A percentile compares a stretch with the other conserved stretches of the same genome.
Evolutionary conservation across 805 yeast species (phyloP).

Genomic region (Saccharomycopsis javanensis): DNA sequence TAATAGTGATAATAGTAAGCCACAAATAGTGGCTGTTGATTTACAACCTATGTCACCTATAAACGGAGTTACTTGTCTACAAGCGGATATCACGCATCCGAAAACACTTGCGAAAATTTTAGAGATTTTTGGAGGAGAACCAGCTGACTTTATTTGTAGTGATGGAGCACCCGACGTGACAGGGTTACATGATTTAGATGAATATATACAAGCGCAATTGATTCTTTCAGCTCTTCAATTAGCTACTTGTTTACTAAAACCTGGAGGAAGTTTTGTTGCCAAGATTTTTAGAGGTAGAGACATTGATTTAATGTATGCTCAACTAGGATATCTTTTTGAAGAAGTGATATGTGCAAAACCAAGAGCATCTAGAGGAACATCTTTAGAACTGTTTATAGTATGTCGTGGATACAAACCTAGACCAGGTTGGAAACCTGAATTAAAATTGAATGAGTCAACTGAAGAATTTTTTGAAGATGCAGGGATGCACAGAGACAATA

Average conservation of each 20-base stretch:
- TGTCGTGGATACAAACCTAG: conserved; percentile 84
- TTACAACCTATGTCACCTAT: conserved; percentile 97
- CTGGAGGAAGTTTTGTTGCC: conserved; percentile 92
- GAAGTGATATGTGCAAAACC: conserved; percentile 93
- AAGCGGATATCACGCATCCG: conserved; percentile 97
- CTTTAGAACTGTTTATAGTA: conserved; percentile 88
- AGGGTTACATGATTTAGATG: conserved; percentile 93
- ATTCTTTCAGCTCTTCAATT: conserved; percentile 85
- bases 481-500: conserved; percentile 35
- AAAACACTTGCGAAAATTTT: conserved; percentile 68
- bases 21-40: conserved; percentile 88
- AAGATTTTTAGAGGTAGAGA: conserved; percentile 95
- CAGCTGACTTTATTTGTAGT: conserved; percentile 91
- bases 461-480: conserved; percentile 72
- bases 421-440: conserved; percentile 68
- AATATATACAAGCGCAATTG: conserved; percentile 91
- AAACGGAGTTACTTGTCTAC: conserved; percentile 79
- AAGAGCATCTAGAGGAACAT: conserved; percentile 87
- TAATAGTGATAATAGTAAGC: conserved; percentile 28
- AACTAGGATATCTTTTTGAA: conserved; percentile 76
- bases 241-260: conserved; percentile 78
- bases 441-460: conserved; percentile 50
- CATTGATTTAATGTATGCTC: conserved; percentile 88
- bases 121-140: conserved; percentile 78
- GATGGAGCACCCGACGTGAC: conserved; percentile 99